Conservation (phyloP, 2,329 filamentous ascomycete genomes). For the Coniochaeta hoffmannii region DNA sequence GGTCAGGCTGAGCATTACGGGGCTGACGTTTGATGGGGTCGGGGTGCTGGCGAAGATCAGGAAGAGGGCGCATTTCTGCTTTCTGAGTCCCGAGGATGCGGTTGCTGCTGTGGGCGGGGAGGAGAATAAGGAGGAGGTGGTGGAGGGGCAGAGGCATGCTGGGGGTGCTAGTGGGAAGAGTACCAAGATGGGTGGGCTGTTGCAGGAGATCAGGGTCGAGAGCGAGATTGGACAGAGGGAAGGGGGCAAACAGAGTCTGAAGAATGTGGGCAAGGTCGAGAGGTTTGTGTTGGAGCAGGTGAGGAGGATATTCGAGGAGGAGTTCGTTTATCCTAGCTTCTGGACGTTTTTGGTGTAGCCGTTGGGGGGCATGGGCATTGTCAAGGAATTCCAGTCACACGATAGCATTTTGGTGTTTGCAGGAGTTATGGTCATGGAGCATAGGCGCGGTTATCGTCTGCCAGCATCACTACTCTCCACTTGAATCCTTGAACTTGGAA, state of each 20-base stretch:
- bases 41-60: slow-evolving; percentile 88
- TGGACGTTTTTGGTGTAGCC: slow-evolving; percentile 90
- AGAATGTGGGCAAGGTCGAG: slow-evolving; percentile 98
- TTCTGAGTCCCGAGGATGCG: slow-evolving; percentile 86
- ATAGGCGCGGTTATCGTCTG: no score
- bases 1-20: slow-evolving; percentile 89
- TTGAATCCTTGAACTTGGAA: no score
- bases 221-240: slow-evolving; percentile 95
- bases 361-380: neutral
- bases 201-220: slow-evolving; percentile 92
- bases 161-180: slow-evolving; percentile 21
- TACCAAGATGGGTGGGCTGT: slow-evolving; percentile 58
- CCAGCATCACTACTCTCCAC: no score
- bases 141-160: slow-evolving; percentile 20
- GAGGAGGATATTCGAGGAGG: slow-evolving; percentile 93
- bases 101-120: slow-evolving; percentile 58
- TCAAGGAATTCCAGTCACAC: neutral
- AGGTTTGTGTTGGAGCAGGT: slow-evolving; percentile 96
- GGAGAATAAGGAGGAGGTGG: slow-evolving; percentile 25
- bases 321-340: slow-evolving; percentile 97
- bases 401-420: neutral
- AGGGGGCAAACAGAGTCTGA: slow-evolving; percentile 86
- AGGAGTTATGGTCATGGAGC: no score
- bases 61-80: slow-evolving; percentile 86
- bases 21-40: slow-evolving; percentile 89